Base-by-base conservation (phyloP, 1,139 yeast species). In the Petasospora rhodanensis region DNA sequence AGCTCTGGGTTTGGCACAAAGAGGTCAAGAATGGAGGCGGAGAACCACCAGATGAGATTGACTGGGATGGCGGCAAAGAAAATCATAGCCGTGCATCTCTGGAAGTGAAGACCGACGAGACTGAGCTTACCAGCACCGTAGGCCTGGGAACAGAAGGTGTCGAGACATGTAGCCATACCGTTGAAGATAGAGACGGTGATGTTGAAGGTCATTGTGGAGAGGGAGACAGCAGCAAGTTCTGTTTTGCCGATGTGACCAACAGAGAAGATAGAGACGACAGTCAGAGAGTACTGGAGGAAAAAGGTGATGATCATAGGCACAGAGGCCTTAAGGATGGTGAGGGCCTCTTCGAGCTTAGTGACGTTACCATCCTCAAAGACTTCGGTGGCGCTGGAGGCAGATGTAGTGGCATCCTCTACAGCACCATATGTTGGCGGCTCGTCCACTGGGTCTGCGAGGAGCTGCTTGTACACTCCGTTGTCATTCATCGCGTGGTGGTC, bases 191-290 rank as follows among this genome's bases (percentile, higher is more conserved):
- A 69, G 3, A 69, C 69, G 0, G 73, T 66, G 29, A 69, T 68
- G 40, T 66, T 68, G 47, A 68, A 69, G 0, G 75, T 66, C 51
- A 71, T 68, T 3, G 68, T 61, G 1, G 73, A 73, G 26, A 70
- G 56, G 0, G 75, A 66, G 5, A 68, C 70, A 6, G 49, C 58
- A 55, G 36, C 49, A 22, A 41, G 61, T 30, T 51, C 54, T 7
- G 68, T 68, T 32, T 81, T 76, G 7, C 95, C 95, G 32, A 85
- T 58, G 51, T 82, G 83, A 6, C 95, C 94, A 8, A 82, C 94
- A 7, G 83, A 74, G 52, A 84, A 83, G 18, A 86, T 83, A 0
- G 93, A 80, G 0, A 94, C 89, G 32, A 85, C 82, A 0, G 91
- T 79, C 40, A 86, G 65, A 2, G 95, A 83, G 55, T 83, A 83